Evolutionary conservation across 192 early-diverging fungal genomes (phyloP).

Genomic region (Lobosporangium transversale): DNA sequence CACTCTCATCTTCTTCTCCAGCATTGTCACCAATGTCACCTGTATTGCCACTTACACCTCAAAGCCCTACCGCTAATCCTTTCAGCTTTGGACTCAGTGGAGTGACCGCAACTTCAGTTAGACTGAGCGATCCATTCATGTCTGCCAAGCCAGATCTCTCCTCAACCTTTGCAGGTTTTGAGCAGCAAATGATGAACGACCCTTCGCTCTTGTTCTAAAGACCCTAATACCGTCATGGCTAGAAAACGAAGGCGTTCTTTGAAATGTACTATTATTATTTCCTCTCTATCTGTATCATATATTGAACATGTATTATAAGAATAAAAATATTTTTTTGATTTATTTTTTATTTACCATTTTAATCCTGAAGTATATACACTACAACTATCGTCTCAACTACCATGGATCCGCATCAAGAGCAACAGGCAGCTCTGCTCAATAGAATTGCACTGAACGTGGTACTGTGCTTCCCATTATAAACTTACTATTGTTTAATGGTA

Average conservation of each 20-base stretch:
- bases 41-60: constrained; percentile 21
- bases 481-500: neutral
- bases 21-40: constrained; percentile 31
- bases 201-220: constrained; percentile 8
- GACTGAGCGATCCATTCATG: constrained; percentile 21
- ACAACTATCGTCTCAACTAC: neutral
- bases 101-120: neutral
- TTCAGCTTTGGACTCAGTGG: constrained; percentile 3
- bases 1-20: constrained; percentile 1
- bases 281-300: neutral
- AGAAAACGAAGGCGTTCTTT: neutral
- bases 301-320: neutral
- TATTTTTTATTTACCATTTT: neutral
- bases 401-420: constrained; percentile 53
- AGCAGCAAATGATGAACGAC: constrained; percentile 32
- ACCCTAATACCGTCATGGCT: neutral
- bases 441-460: constrained; percentile 49
- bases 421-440: constrained; percentile 44
- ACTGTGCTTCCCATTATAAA: neutral
- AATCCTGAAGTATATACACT: neutral
- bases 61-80: constrained; percentile 13
- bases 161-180: constrained; percentile 15
- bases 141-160: constrained; percentile 18
- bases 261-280: neutral
- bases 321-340: neutral